These are phyloP conservation scores for Geranium brycei DNA, from an alignment of 345 rosid species.

Conservation along the genomic window DNA sequence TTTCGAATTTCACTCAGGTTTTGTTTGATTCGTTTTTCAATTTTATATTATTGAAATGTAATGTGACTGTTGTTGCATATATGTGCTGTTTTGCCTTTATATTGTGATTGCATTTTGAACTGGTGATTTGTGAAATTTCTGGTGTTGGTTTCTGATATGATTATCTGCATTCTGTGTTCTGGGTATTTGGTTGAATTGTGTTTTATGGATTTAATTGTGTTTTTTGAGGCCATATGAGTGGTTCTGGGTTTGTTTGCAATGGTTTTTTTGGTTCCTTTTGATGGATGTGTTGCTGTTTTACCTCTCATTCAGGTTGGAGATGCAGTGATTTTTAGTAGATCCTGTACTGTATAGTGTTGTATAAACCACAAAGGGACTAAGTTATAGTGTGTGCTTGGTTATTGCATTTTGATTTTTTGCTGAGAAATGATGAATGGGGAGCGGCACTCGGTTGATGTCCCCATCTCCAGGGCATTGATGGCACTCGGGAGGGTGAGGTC, in stretches of 20 bases:
- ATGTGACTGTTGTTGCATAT: not conserved
- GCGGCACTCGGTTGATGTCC: conserved; percentile 84
- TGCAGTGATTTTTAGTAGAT: conserved; percentile 9
- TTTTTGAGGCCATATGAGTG: not conserved
- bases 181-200: no score
- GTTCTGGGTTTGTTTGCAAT: not conserved
- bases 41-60: not conserved
- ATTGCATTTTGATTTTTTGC: not conserved
- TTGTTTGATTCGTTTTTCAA: not conserved
- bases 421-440: conserved; percentile 47
- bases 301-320: conserved; percentile 19
- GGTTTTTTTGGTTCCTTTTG: conserved; percentile 1
- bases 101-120: no score
- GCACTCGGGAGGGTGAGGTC: conserved; percentile 91
- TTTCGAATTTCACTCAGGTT: not conserved
- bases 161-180: not conserved
- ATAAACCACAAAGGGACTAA: not conserved
- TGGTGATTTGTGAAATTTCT: no score
- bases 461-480: conserved; percentile 75
- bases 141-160: not conserved
- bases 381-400: not conserved
- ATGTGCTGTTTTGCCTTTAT: not conserved
- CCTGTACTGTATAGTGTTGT: conserved; percentile 2
- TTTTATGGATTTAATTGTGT: not conserved
- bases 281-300: conserved; percentile 5